Conservation (phyloP, 345 rosid species). For the Odontarrhena argentea region DNA sequence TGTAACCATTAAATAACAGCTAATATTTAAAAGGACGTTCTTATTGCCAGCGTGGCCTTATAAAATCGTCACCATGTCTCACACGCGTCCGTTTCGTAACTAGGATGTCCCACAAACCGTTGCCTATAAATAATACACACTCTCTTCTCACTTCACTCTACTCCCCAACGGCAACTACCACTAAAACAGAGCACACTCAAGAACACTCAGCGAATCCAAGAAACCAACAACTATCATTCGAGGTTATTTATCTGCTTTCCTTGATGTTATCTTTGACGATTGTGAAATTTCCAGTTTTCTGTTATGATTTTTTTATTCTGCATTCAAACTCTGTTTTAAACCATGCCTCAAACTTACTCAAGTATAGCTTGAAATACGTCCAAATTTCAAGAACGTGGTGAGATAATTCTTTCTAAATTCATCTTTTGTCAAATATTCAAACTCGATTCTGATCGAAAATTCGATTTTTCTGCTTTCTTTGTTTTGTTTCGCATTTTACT, state of each 20-base stretch:
- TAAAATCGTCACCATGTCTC: constrained; percentile 1
- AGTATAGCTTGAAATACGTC: not conserved
- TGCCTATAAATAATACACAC: constrained; percentile 1
- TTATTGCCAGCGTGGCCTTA: constrained; percentile 15
- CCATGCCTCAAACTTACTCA: too few species aligned
- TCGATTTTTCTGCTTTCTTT: too few species aligned
- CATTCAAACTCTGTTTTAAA: not conserved
- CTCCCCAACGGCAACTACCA: not conserved
- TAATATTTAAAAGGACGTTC: not conserved
- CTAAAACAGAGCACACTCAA: constrained; percentile 19
- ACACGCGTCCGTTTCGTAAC: constrained; percentile 10
- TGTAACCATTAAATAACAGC: constrained; percentile 3
- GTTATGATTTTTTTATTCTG: not conserved
- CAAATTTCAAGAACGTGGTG: not conserved
- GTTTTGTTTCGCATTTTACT: too few species aligned
- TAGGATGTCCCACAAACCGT: constrained; percentile 1
- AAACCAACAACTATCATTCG: not conserved
- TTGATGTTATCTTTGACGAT: not conserved
- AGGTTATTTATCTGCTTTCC: constrained; percentile 8
- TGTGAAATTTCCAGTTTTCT: not conserved
- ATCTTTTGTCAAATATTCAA: too few species aligned
- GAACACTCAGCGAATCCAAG: too few species aligned
- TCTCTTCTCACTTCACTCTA: constrained; percentile 30
- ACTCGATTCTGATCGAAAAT: too few species aligned
- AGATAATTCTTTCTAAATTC: too few species aligned